Evolutionary conservation across 1,284 basidiomycete genomes (phyloP), one percentile per base, ranked within the genome.

Genomic region (Irpex sp.): DNA sequence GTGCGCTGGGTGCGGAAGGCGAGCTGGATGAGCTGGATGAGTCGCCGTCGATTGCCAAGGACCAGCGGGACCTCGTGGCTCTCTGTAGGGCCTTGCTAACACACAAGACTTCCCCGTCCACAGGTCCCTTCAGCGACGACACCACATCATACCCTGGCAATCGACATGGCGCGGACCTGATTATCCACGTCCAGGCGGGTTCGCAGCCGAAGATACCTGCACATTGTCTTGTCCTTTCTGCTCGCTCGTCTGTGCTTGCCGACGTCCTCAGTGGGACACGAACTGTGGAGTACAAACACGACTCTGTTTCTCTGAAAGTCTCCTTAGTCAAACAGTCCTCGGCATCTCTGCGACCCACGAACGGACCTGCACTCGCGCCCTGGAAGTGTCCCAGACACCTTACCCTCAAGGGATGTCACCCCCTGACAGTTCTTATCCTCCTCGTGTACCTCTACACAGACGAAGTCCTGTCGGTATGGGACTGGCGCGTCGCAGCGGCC

Each of bases 391-490:
- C 49, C 3, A 55, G 71, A 58, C 67, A 72, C 58, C 68, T 87
- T 33, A 70, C 68, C 4, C 66, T 91, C 47, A 67, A 72, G 0
- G 83, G 84, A 2, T 84, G 83, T 65, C 82, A 84, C 52, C 78
- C 88, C 0, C 75, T 94, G 3, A 80, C 93, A 0, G 76, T 90
- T 4, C 80, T 98, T 8, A 81, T 98, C 23, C 77, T 98, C 5
- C 72, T 97, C 16, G 83, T 89, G 55, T 98, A 96, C 71, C 72
- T 98, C 10, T 98, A 98, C 75, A 85, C 56, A 2, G 96, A 98
- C 72, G 83, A 88, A 33, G 73, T 96, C 0, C 80, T 92, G 6
- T 85, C 93, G 0, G 71, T 96, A 5, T 97, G 94, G 93, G 95
- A 98, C 69, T 79, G 82, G 10, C 86, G 94, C 10, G 80, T 98